These are phyloP conservation scores for Teratosphaeria nubilosa DNA, from an alignment of 2,329 filamentous ascomycete species.

Conservation along the genomic window DNA sequence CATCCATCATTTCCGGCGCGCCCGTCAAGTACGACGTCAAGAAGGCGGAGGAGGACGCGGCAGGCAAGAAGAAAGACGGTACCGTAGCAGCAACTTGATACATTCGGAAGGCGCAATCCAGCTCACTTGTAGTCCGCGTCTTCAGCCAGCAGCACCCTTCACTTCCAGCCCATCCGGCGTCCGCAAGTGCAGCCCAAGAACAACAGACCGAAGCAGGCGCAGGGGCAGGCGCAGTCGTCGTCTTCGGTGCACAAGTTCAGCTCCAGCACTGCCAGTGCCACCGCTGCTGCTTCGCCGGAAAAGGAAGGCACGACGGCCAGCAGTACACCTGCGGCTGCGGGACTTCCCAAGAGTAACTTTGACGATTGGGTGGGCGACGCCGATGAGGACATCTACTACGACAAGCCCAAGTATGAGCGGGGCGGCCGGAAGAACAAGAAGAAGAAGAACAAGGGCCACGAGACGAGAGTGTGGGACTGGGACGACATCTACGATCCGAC, in stretches of 20 bases:
- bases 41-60: constrained; percentile 35
- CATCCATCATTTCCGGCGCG: constrained; percentile 64
- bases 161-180: constrained; percentile 78
- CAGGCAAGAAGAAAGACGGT: constrained; percentile 54
- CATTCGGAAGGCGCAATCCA: constrained; percentile 25
- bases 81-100: constrained; percentile 30
- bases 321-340: constrained; percentile 19
- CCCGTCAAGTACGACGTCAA: constrained; percentile 63
- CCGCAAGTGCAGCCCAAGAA: constrained; percentile 55
- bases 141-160: constrained; percentile 48
- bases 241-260: constrained; percentile 14
- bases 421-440: constrained; percentile 69
- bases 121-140: constrained; percentile 36
- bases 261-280: constrained; percentile 16
- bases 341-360: constrained; percentile 43
- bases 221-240: constrained; percentile 33
- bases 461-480: constrained; percentile 53
- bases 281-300: constrained; percentile 15
- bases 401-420: constrained; percentile 57
- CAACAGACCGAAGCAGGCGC: constrained; percentile 40
- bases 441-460: constrained; percentile 44
- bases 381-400: constrained; percentile 61
- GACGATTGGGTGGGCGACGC: constrained; percentile 82
- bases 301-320: constrained; percentile 10
- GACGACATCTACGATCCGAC: constrained; percentile 83